A percentile compares a stretch with the other conserved stretches of the same genome.
Evolutionary conservation across 2,329 filamentous ascomycete species (phyloP).

Genomic region (Pezicula radicicola): DNA sequence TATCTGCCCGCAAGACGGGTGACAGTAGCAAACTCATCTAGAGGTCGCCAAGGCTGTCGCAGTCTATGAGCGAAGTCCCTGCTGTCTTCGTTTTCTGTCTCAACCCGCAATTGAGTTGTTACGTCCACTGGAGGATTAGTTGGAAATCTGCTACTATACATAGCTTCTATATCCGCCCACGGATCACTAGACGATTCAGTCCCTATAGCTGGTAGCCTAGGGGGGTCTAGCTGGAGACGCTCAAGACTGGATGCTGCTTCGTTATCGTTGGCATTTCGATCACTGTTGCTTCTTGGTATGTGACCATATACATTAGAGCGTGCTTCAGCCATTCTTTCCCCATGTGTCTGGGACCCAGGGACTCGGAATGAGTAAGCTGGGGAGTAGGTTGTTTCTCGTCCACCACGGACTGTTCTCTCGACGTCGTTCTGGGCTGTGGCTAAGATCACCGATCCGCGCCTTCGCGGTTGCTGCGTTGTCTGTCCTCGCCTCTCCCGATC

Average conservation of each 20-base stretch:
- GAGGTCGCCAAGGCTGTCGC: slow-evolving; percentile 23
- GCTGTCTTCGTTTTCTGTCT: slow-evolving; percentile 24
- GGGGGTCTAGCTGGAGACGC: slow-evolving; percentile 16
- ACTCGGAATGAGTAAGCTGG: neutral
- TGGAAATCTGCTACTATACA: slow-evolving; percentile 34
- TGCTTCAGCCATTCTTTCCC: neutral
- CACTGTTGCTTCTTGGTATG: slow-evolving; percentile 10
- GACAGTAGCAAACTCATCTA: slow-evolving; percentile 10
- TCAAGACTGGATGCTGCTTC: slow-evolving; percentile 22
- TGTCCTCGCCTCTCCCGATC: slow-evolving; percentile 25
- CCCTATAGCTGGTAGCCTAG: slow-evolving; percentile 22
- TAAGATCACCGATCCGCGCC: slow-evolving; percentile 21
- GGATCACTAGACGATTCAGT: slow-evolving; percentile 27
- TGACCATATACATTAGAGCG: neutral
- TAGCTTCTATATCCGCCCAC: slow-evolving; percentile 40
- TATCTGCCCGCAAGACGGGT: slow-evolving; percentile 23
- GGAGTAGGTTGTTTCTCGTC: neutral
- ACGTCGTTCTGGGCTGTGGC: slow-evolving; percentile 17
- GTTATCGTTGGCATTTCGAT: neutral
- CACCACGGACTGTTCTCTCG: slow-evolving; percentile 12
- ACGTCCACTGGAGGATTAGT: slow-evolving; percentile 16
- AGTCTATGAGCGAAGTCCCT: slow-evolving; percentile 27
- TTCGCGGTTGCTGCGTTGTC: slow-evolving; percentile 16
- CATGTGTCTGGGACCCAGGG: neutral
- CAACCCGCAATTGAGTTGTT: slow-evolving; percentile 21